These are phyloP conservation scores for Debaryomycetaceae sp. DNA, from an alignment of 1,139 yeast genomes.

Conservation along the genomic window DNA sequence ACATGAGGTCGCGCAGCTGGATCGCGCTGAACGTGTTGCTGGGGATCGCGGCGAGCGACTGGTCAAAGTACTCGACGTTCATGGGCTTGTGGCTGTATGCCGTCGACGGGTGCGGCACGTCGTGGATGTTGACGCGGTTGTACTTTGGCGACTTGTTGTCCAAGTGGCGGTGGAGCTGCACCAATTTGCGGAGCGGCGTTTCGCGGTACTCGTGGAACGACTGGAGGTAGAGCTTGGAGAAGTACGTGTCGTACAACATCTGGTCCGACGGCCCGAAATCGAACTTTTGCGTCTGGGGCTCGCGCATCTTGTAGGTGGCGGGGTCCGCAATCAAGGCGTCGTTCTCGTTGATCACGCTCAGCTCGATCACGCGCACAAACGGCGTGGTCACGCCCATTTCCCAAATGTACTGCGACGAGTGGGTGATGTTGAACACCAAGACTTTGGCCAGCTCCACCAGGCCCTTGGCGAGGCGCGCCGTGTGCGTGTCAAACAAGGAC, in stretches of 20 bases:
- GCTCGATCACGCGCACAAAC: conserved; percentile 25
- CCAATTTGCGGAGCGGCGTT: conserved; percentile 19
- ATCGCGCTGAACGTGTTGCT: conserved; percentile 24
- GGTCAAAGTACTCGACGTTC: conserved; percentile 26
- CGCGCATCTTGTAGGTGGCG: conserved; percentile 6
- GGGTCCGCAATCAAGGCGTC: conserved; percentile 8
- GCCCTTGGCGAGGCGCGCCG: conserved; percentile 6
- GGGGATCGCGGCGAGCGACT: conserved; percentile 18
- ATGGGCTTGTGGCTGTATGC: conserved; percentile 19
- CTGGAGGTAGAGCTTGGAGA: conserved; percentile 16
- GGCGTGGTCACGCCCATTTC: conserved; percentile 26
- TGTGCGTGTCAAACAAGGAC: conserved; percentile 14
- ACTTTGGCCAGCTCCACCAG: conserved; percentile 14
- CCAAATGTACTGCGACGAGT: conserved; percentile 31
- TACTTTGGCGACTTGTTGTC: conserved; percentile 14
- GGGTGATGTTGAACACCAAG: conserved; percentile 22
- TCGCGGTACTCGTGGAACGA: conserved; percentile 15
- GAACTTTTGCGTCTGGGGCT: conserved; percentile 7
- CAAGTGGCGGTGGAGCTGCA: conserved; percentile 15
- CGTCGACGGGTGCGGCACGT: conserved; percentile 11
- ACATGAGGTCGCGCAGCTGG: conserved; percentile 25
- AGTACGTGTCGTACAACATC: conserved; percentile 14
- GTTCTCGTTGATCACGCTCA: conserved; percentile 21
- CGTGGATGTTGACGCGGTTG: conserved; percentile 5
- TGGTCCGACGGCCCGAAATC: conserved; percentile 18